Base-by-base conservation (phyloP, 73 alveolate species). In the Paraurostyla sp. region DNA sequence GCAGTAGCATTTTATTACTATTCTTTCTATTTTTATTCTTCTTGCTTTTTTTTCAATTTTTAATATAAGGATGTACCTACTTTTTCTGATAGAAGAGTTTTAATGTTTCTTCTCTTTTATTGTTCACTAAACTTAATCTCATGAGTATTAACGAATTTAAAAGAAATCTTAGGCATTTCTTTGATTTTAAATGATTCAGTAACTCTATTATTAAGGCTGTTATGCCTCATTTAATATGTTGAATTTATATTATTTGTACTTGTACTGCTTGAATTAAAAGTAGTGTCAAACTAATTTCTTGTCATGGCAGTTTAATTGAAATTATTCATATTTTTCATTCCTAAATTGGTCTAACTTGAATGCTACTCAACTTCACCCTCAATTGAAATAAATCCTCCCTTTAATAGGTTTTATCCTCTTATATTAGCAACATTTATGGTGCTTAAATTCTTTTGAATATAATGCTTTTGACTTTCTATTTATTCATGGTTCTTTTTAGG, bases 171-270 rank as follows among this genome's bases (percentile, higher is more conserved):
- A 2, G 35, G 36, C 16, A 16, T 38, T 38, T 65, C 82, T 38
- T 35, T 33, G 29, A 65, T 15, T 38, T 65, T 65, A 23, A 65
- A 33, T 35, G 82, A 65, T 22, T 65, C 82, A 11, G 82, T 65
- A 38, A 58, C 43, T 38, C 25, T 65, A 36, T 9, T 38, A 35
- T n/a, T 38, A 65, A 65, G 33, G 3, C 4, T 56, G 82, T 16
- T 18, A 40, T 33, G 18, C 16, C 9, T 38, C 25, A 15, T 40
- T 40, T 16, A 65, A 65, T 15, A 42, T 40, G 25, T 33, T 22
- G 35, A 15, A 35, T 15, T 56, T 27, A 9, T 22, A 65, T 38
- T 65, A 6, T 38, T 22, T 6, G 32, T 1, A 6, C 69, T 52
- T 25, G 33, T n/a, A n/a, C n/a, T n/a, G n/a, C n/a, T n/a, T n/a